These are phyloP conservation scores for Discostella stelligera DNA, from an alignment of 352 stramenopile species.

Conservation along the genomic window DNA sequence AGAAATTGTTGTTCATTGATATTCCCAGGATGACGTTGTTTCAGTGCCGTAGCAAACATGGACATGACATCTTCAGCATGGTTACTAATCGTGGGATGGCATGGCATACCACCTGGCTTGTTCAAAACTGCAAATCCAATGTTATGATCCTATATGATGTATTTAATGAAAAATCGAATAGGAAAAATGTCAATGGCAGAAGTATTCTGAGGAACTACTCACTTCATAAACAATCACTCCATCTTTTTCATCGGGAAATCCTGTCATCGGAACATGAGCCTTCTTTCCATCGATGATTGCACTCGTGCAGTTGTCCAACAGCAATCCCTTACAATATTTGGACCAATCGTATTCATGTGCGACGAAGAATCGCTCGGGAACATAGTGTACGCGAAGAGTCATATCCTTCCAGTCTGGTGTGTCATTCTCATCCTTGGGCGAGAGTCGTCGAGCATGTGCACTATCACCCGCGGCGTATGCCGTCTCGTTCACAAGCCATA, in stretches of 20 bases:
- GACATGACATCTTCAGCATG: slow-evolving; percentile 50
- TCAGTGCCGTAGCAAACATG: slow-evolving; percentile 33
- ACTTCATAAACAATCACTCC: slow-evolving; percentile 56
- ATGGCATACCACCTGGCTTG: slow-evolving; percentile 38
- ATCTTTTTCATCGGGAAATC: slow-evolving; percentile 49
- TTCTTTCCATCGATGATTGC: slow-evolving; percentile 22
- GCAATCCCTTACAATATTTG: slow-evolving; percentile 54
- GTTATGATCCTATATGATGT: slow-evolving; percentile 43
- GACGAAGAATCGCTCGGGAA: slow-evolving; percentile 42
- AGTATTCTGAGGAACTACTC: too few species aligned
- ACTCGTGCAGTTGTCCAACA: slow-evolving; percentile 60
- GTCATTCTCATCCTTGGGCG: slow-evolving; percentile 25
- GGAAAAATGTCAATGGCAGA: too few species aligned
- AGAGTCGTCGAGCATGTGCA: slow-evolving; percentile 38
- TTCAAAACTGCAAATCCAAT: slow-evolving; percentile 47
- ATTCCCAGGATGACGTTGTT: slow-evolving; percentile 31
- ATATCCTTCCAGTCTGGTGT: slow-evolving; percentile 47
- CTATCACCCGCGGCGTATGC: slow-evolving; percentile 19
- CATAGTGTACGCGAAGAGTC: slow-evolving; percentile 51
- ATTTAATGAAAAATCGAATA: too few species aligned
- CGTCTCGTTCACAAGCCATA: slow-evolving; percentile 49
- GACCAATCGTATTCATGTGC: slow-evolving; percentile 47
- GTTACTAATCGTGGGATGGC: slow-evolving; percentile 34
- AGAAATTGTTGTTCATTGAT: slow-evolving; percentile 15
- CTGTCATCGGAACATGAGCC: slow-evolving; percentile 32